A percentile compares a stretch with the other conserved stretches of the same genome.
Conservation (phyloP, 2,329 filamentous ascomycete genomes). For the Cladosporium sp. region DNA sequence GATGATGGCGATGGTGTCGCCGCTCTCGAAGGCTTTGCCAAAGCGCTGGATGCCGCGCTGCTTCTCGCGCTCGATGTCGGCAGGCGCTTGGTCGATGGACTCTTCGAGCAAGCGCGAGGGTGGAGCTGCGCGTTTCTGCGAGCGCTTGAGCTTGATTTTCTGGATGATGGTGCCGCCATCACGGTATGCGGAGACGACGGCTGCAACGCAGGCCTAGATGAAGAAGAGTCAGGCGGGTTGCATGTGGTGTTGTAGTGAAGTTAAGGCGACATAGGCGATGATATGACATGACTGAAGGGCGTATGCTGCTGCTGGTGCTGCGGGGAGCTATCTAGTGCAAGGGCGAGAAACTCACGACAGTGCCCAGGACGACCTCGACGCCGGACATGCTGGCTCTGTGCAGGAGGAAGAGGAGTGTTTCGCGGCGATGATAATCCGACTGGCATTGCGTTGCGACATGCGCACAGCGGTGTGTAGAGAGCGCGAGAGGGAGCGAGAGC, state of each 20-base stretch:
- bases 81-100: slow-evolving; percentile 33
- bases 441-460: slow-evolving; percentile 1
- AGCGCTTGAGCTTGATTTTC: slow-evolving; percentile 36
- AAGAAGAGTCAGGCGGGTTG: slow-evolving; percentile 3
- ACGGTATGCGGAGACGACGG: slow-evolving; percentile 30
- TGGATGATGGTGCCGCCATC: slow-evolving; percentile 34
- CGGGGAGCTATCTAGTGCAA: neutral
- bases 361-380: slow-evolving; percentile 17
- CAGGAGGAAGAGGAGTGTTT: neutral
- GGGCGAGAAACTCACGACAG: slow-evolving; percentile 14
- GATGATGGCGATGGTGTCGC: slow-evolving; percentile 35
- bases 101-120: slow-evolving; percentile 35
- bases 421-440: neutral
- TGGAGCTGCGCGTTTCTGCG: slow-evolving; percentile 32
- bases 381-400: slow-evolving; percentile 9
- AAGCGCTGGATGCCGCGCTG: slow-evolving; percentile 33
- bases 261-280: neutral
- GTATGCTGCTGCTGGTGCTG: neutral
- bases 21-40: slow-evolving; percentile 34
- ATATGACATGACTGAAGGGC: neutral
- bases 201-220: slow-evolving; percentile 30
- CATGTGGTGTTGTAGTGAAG: neutral
- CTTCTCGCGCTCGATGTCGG: slow-evolving; percentile 37
- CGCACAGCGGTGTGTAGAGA: neutral
- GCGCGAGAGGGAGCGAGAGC: neutral